Conservation (phyloP, 768 basidiomycete species). For the Amanita fuliginea region DNA sequence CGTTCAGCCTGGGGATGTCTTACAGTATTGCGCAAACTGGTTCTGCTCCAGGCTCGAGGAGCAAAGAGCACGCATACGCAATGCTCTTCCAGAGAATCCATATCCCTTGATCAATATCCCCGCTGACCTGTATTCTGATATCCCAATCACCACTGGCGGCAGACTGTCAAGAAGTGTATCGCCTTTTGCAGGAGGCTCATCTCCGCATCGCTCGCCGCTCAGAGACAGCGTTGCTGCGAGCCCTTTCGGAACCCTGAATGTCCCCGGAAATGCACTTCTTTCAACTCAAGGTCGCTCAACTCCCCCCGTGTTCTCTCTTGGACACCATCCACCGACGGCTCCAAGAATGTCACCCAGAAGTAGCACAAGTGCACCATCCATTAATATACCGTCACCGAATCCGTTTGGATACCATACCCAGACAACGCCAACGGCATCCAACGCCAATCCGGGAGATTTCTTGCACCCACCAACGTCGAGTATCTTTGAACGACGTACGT, state of each 20-base stretch:
- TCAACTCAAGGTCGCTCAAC: slow-evolving; percentile 29
- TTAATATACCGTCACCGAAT: slow-evolving; percentile 28
- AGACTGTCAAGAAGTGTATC: slow-evolving; percentile 18
- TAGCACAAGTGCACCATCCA: slow-evolving; percentile 26
- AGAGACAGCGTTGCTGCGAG: slow-evolving; percentile 45
- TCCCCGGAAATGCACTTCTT: slow-evolving; percentile 71
- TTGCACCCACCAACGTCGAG: slow-evolving; percentile 66
- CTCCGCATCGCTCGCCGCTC: slow-evolving; percentile 43
- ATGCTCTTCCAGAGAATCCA: slow-evolving; percentile 45
- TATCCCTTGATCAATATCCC: slow-evolving; percentile 45
- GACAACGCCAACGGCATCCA: slow-evolving; percentile 27
- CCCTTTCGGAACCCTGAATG: slow-evolving; percentile 72
- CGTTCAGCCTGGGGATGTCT: slow-evolving; percentile 80
- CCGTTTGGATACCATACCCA: slow-evolving; percentile 43
- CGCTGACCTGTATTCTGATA: slow-evolving; percentile 48
- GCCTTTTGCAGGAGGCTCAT: slow-evolving; percentile 41
- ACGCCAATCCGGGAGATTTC: slow-evolving; percentile 47
- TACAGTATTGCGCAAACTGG: slow-evolving; percentile 93
- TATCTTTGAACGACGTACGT: slow-evolving; percentile 83
- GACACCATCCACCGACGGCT: slow-evolving; percentile 33
- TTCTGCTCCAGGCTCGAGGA: slow-evolving; percentile 84
- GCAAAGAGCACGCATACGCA: slow-evolving; percentile 65
- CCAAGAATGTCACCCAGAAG: slow-evolving; percentile 33
- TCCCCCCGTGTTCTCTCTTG: slow-evolving; percentile 49
- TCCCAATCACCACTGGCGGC: slow-evolving; percentile 20